Percentiles rank a stretch among this genome's conserved stretches.
Conservation (phyloP, 441 rosid genomes). For the Populus hybrid region DNA sequence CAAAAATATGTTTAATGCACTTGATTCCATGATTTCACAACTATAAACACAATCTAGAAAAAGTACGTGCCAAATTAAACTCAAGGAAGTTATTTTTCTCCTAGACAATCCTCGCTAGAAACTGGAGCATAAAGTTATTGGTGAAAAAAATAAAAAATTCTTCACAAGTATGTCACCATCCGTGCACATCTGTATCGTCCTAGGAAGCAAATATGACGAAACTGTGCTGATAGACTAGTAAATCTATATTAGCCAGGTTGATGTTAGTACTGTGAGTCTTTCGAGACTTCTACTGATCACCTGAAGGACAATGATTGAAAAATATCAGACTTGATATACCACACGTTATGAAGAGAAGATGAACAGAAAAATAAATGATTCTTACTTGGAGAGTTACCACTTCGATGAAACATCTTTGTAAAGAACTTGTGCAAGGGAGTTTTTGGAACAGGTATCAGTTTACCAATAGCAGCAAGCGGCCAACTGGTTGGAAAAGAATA, state of each 20-base stretch:
- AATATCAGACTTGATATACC: not conserved
- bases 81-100: not conserved
- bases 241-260: not conserved
- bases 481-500: constrained; percentile 45
- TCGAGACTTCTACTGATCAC: not conserved
- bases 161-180: too few relatives aligned
- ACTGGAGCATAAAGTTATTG: not conserved
- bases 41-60: not conserved
- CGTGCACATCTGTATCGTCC: not conserved
- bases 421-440: constrained; percentile 53
- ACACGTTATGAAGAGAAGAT: not conserved
- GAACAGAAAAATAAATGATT: not conserved
- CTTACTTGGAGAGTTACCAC: constrained; percentile 21
- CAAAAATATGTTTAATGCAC: not conserved
- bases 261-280: not conserved
- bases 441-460: constrained; percentile 70
- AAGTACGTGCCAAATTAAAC: not conserved
- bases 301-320: not conserved
- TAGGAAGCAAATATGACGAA: not conserved
- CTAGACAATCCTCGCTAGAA: not conserved
- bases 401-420: constrained; percentile 19
- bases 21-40: not conserved
- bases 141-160: too few relatives aligned
- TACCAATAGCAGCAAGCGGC: constrained; percentile 81
- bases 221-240: not conserved